phyloP scores from a whole-genome alignment of 306 rosid species.

The Begonia fuchsioides region DNA sequence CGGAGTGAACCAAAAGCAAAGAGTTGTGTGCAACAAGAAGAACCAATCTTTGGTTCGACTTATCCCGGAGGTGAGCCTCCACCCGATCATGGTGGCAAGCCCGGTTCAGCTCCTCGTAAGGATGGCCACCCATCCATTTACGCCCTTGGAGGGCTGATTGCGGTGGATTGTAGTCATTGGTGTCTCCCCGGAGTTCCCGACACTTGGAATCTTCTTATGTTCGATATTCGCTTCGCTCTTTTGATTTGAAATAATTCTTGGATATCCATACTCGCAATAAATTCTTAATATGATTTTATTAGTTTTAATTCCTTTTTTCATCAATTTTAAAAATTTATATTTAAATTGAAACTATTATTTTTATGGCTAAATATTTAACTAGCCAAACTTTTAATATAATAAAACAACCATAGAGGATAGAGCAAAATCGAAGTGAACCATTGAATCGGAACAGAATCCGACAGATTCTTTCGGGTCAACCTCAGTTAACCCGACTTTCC shows the following conservation, averaged over 20 bases:
- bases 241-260: not conserved
- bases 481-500: not conserved
- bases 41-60: conserved; percentile 42
- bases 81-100: conserved; percentile 34
- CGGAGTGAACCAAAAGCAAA: conserved; percentile 65
- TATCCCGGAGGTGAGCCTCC: conserved; percentile 68
- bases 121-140: conserved; percentile 83
- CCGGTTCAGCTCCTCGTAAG: conserved; percentile 63
- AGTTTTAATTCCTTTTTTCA: not conserved
- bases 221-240: conserved; percentile 39
- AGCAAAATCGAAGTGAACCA: too few species aligned
- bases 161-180: conserved; percentile 88
- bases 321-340: too few species aligned
- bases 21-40: conserved; percentile 38
- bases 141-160: conserved; percentile 34
- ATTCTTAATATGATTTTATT: not conserved
- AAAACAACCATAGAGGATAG: too few species aligned
- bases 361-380: too few species aligned
- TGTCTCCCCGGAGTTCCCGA: conserved; percentile 96
- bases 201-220: conserved; percentile 73
- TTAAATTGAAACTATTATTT: too few species aligned
- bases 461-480: too few species aligned
- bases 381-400: too few species aligned
- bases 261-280: not conserved
- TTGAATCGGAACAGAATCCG: too few species aligned